A percentile compares a stretch with the other conserved stretches of the same genome.
Conservation (phyloP, 2,329 filamentous ascomycete species). For the Cordyceps javanica region DNA sequence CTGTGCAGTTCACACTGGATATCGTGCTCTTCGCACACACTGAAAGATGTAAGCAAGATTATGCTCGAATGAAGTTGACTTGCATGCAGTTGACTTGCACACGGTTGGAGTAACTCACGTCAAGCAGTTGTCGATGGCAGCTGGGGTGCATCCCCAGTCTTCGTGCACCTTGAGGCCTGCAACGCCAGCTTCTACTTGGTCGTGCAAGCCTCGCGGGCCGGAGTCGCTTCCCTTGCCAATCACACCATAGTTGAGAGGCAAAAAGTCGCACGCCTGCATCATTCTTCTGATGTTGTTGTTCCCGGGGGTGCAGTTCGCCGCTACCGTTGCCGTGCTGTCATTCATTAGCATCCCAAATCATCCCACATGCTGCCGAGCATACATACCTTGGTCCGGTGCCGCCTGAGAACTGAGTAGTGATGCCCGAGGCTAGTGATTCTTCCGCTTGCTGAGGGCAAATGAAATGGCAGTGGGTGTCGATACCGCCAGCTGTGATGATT, state of each 20-base stretch:
- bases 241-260: slow-evolving; percentile 85
- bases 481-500: slow-evolving; percentile 84
- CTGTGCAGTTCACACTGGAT: slow-evolving; percentile 94
- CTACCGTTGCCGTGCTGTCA: no score
- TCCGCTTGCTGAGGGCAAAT: slow-evolving; percentile 90
- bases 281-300: slow-evolving; percentile 78
- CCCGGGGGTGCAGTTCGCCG: slow-evolving; percentile 90
- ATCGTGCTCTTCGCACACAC: slow-evolving; percentile 89
- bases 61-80: no score
- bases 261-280: slow-evolving; percentile 75
- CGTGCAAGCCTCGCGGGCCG: slow-evolving; percentile 61
- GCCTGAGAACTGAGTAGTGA: slow-evolving; percentile 86
- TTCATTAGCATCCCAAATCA: no score
- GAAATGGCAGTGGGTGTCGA: slow-evolving; percentile 88
- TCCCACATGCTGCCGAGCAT: no score
- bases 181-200: slow-evolving; percentile 77
- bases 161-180: slow-evolving; percentile 93
- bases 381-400: slow-evolving; percentile 88
- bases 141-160: slow-evolving; percentile 90
- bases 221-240: slow-evolving; percentile 93
- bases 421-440: slow-evolving; percentile 76
- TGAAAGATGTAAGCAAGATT: no score
- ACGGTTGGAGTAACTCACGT: no score
- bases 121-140: slow-evolving; percentile 84
- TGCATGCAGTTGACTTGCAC: no score